These are phyloP conservation scores for Leptographium galeiforme DNA, from an alignment of 2,329 filamentous ascomycete species.

Conservation along the genomic window DNA sequence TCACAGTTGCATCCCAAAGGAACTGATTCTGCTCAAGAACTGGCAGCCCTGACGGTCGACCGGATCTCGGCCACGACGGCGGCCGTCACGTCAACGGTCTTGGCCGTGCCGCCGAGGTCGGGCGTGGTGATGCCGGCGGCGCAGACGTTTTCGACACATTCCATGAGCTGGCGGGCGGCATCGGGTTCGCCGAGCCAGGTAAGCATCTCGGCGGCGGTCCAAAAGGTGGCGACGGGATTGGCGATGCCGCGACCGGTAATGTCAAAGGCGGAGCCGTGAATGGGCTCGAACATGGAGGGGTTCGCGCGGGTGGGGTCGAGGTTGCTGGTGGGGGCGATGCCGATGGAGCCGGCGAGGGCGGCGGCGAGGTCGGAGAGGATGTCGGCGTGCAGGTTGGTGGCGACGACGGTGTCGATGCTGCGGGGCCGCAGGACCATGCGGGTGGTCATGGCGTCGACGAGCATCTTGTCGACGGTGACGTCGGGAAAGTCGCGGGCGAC, in stretches of 20 bases:
- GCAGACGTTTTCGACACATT: slow-evolving; percentile 34
- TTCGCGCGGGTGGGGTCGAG: slow-evolving; percentile 42
- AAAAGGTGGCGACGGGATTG: slow-evolving; percentile 41
- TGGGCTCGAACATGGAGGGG: slow-evolving; percentile 43
- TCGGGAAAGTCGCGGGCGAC: slow-evolving; percentile 45
- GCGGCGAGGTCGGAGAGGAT: slow-evolving; percentile 56
- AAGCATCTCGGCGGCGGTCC: slow-evolving; percentile 40
- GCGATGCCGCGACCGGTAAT: slow-evolving; percentile 39
- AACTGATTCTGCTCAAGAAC: too few species aligned
- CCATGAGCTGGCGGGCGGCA: slow-evolving; percentile 31
- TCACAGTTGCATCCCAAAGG: too few species aligned
- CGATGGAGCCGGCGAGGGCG: slow-evolving; percentile 53
- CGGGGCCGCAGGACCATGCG: slow-evolving; percentile 46
- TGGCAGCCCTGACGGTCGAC: not conserved
- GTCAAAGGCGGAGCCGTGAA: slow-evolving; percentile 40
- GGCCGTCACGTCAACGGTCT: slow-evolving; percentile 11
- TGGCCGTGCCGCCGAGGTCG: slow-evolving; percentile 32
- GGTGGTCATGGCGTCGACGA: slow-evolving; percentile 38
- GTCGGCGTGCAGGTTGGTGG: slow-evolving; percentile 47
- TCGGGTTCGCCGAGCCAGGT: slow-evolving; percentile 37
- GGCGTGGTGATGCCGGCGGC: slow-evolving; percentile 32
- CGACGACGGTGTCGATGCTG: slow-evolving; percentile 47
- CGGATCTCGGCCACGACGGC: slow-evolving; percentile 7
- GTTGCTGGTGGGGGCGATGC: slow-evolving; percentile 53
- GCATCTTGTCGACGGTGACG: slow-evolving; percentile 48